These are phyloP conservation scores for Sclerotiophoma versabilis DNA, from an alignment of 2,329 filamentous ascomycete genomes.

Conservation along the genomic window DNA sequence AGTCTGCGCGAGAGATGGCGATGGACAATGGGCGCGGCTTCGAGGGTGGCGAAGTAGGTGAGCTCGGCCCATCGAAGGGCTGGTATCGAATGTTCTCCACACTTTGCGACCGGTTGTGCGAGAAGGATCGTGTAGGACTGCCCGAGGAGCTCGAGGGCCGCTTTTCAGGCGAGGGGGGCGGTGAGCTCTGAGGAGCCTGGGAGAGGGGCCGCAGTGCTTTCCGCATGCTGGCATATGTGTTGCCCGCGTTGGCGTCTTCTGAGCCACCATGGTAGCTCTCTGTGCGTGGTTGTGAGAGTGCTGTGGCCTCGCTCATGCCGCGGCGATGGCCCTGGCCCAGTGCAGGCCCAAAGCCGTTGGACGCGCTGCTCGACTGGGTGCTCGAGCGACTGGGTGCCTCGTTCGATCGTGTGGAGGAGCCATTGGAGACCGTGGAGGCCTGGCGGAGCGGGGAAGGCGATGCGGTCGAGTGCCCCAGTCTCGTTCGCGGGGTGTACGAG, in stretches of 20 bases:
- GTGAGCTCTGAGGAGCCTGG: conserved; percentile 42
- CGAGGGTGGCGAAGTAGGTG: conserved; percentile 49
- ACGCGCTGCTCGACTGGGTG: conserved; percentile 76
- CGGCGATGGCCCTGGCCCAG: conserved; percentile 73
- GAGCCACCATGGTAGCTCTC: conserved; percentile 53
- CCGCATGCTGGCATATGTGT: conserved; percentile 74
- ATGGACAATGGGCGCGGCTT: conserved; percentile 55
- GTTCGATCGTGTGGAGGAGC: conserved; percentile 72
- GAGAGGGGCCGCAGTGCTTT: conserved; percentile 72
- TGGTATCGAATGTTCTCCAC: conserved; percentile 49
- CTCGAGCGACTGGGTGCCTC: conserved; percentile 68
- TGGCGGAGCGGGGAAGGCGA: conserved; percentile 62
- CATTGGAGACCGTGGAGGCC: conserved; percentile 74
- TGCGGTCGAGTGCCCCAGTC: conserved; percentile 49
- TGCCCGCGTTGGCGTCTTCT: conserved; percentile 61
- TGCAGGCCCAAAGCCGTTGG: conserved; percentile 61
- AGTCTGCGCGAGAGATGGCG: conserved; percentile 49
- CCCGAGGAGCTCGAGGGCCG: conserved; percentile 21
- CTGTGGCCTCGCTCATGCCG: conserved; percentile 75
- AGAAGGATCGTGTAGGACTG: conserved; percentile 29
- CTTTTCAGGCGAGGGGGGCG: conserved; percentile 35
- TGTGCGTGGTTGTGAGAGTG: conserved; percentile 60
- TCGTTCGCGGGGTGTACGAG: conserved; percentile 47
- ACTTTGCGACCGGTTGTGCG: conserved; percentile 46
- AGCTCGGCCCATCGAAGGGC: conserved; percentile 56